Percentiles rank a stretch among this genome's conserved stretches.
These are phyloP conservation scores for Tanozyma kutaoensis DNA, from an alignment of 805 yeast species.

Conservation along the genomic window DNA sequence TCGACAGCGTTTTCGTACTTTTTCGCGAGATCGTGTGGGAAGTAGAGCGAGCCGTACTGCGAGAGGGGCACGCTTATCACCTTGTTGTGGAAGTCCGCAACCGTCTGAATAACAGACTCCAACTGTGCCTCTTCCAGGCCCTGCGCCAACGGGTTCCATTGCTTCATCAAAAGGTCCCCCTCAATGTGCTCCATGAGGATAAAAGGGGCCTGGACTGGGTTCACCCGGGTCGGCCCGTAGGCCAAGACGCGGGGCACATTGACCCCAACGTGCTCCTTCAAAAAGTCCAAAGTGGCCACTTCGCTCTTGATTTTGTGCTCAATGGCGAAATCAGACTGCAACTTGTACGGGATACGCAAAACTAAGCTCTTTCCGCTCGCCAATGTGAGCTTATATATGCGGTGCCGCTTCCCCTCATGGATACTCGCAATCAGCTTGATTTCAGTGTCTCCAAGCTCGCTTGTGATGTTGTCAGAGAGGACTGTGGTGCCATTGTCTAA, in stretches of 20 bases:
- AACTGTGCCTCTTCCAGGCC: slow-evolving; percentile 35
- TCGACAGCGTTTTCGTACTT: slow-evolving; percentile 4
- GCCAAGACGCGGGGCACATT: slow-evolving; percentile 64
- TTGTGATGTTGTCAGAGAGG: slow-evolving; percentile 26
- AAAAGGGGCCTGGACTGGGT: slow-evolving; percentile 61
- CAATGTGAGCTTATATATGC: slow-evolving; percentile 64
- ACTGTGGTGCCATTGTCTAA: slow-evolving; percentile 28
- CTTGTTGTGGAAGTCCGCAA: slow-evolving; percentile 52
- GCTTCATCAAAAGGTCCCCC: slow-evolving; percentile 75
- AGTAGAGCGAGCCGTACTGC: slow-evolving; percentile 68
- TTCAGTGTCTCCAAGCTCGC: slow-evolving; percentile 10
- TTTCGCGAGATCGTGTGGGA: slow-evolving; percentile 52
- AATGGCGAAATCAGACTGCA: slow-evolving; percentile 53
- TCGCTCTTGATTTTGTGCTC: slow-evolving; percentile 69
- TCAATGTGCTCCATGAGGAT: slow-evolving; percentile 68
- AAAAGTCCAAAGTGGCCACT: slow-evolving; percentile 87
- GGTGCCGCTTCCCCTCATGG: slow-evolving; percentile 91
- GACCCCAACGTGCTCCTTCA: slow-evolving; percentile 46
- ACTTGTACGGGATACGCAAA: slow-evolving; percentile 75
- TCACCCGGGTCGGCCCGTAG: slow-evolving; percentile 48
- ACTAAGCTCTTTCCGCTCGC: slow-evolving; percentile 49
- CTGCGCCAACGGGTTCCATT: slow-evolving; percentile 75
- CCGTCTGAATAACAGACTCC: slow-evolving; percentile 53
- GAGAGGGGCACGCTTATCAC: slow-evolving; percentile 48
- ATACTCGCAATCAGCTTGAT: slow-evolving; percentile 66